Evolutionary conservation across 257 asterid species (phyloP).

Genomic region (Solanum tacnaense): DNA sequence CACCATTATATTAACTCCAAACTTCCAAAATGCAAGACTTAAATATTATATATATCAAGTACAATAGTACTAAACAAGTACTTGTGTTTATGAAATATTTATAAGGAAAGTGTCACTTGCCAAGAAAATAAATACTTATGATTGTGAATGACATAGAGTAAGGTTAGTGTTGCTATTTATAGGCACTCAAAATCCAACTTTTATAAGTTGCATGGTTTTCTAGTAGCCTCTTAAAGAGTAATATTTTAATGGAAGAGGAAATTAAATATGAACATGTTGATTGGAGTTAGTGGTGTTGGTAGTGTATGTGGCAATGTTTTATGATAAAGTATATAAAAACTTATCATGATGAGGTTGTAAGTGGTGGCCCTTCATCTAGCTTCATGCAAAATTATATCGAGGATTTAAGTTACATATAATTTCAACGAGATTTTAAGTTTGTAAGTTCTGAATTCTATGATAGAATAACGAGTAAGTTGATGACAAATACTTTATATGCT

Average conservation of each 20-base stretch:
- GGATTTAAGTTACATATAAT: neutral
- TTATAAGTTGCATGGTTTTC: slow-evolving; percentile 32
- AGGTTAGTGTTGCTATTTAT: slow-evolving; percentile 32
- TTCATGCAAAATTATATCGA: neutral
- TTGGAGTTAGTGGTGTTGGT: slow-evolving; percentile 8
- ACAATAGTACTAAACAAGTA: neutral
- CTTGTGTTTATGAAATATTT: neutral
- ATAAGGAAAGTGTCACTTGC: neutral
- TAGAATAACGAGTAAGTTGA: neutral
- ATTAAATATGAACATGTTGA: neutral
- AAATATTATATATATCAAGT: neutral
- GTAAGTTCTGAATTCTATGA: fast-evolving
- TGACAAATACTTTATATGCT: neutral
- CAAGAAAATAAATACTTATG: slow-evolving; percentile 3
- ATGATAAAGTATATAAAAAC: neutral
- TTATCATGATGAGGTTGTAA: neutral
- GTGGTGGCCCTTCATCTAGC: neutral
- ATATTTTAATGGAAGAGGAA: neutral
- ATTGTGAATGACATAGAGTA: neutral
- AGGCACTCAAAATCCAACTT: slow-evolving; percentile 20
- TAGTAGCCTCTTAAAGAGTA: slow-evolving; percentile 19
- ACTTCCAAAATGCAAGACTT: neutral
- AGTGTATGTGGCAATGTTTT: neutral
- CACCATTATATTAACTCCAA: slow-evolving; percentile 23
- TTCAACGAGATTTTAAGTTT: neutral